Evolutionary conservation across 2,329 filamentous ascomycete species (phyloP).

Genomic region (Aspergillus nomiae): DNA sequence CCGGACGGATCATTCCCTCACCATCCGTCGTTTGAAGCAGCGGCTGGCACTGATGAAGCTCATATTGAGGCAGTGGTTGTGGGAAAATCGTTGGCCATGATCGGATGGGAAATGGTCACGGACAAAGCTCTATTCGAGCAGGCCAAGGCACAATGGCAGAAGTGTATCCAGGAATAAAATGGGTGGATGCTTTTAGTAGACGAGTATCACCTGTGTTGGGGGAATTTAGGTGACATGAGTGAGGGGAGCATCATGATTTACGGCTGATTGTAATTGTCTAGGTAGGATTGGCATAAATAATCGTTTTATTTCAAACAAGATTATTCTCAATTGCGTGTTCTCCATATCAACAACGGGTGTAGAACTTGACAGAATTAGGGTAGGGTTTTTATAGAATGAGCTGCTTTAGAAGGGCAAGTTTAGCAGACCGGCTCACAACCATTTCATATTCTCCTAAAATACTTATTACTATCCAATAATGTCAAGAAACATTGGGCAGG

Average conservation of each 20-base stretch:
- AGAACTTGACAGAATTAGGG: too few species aligned
- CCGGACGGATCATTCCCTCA: constrained; percentile 37
- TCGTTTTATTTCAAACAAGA: neutral
- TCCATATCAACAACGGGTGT: too few species aligned
- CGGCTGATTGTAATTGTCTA: neutral
- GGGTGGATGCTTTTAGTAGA: neutral
- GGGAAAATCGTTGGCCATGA: constrained; percentile 49
- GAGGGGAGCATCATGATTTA: neutral
- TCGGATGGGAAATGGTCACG: constrained; percentile 36
- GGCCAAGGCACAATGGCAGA: constrained; percentile 29
- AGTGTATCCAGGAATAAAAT: constrained; percentile 21
- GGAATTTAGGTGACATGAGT: neutral
- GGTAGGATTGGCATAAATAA: neutral
- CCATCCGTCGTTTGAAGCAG: constrained; percentile 47
- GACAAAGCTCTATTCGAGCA: constrained; percentile 26
- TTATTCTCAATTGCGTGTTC: neutral
- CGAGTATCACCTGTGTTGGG: neutral
- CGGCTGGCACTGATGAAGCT: constrained; percentile 46
- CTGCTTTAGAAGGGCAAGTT: too few species aligned
- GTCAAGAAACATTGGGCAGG: neutral
- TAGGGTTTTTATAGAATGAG: too few species aligned
- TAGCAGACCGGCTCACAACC: too few species aligned
- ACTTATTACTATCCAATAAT: neutral
- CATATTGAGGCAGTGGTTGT: constrained; percentile 47
- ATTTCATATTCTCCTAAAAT: too few species aligned